Evolutionary conservation across 768 basidiomycete species (phyloP).

Genomic region (Cystobasidium ongulense): DNA sequence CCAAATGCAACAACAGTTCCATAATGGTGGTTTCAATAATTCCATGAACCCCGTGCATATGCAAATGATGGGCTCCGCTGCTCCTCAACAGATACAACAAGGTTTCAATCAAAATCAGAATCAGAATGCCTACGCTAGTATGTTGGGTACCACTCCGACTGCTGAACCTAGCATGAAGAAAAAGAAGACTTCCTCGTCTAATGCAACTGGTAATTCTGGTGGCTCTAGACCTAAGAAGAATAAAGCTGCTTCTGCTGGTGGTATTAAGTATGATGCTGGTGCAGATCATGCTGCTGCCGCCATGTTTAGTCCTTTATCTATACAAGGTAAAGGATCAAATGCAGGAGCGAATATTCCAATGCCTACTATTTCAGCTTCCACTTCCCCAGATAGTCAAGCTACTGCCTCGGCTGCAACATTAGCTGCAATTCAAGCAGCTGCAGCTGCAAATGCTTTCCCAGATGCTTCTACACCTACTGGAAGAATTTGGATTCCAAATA

Average conservation of each 20-base stretch:
- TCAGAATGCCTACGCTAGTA: background rate
- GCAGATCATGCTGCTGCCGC: constrained; percentile 14
- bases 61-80: background rate
- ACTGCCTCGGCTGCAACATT: constrained; percentile 53
- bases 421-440: constrained; percentile 42
- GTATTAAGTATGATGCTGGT: background rate
- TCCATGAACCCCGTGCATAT: background rate
- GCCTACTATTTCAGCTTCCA: constrained; percentile 41
- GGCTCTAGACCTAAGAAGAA: constrained; percentile 7
- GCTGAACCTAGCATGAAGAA: constrained; percentile 4
- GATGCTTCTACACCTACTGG: constrained; percentile 30
- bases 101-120: background rate
- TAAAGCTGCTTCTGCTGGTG: background rate
- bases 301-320: constrained; percentile 20
- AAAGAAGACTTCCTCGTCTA: background rate
- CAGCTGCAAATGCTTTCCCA: constrained; percentile 17
- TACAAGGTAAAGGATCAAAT: background rate
- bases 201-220: background rate
- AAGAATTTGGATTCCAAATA: constrained; percentile 37
- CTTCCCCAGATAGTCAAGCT: constrained; percentile 49
- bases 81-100: background rate
- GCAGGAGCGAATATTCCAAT: constrained; percentile 11
- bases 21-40: background rate
- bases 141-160: constrained; percentile 2
- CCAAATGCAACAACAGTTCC: background rate